Percentiles rank a stretch among this genome's conserved stretches.
Conservation (phyloP, 2,329 filamentous ascomycete genomes). For the Bipolaris sorokiniana region DNA sequence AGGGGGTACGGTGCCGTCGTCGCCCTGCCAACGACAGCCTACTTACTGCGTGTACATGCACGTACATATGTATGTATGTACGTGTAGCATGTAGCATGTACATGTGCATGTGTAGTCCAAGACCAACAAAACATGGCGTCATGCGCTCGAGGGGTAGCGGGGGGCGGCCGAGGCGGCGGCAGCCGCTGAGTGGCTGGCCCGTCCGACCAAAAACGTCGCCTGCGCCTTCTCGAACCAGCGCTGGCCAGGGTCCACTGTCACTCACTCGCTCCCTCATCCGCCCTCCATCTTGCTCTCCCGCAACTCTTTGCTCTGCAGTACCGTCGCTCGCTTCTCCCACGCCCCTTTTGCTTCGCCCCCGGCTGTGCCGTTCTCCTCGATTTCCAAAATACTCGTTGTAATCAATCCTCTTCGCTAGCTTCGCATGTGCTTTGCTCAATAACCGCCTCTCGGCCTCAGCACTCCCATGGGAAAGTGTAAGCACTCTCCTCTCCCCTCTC, state of each 20-base stretch:
- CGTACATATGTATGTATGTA: not conserved
- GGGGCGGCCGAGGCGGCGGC: not conserved
- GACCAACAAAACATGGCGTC: slow-evolving; percentile 6
- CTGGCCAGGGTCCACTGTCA: slow-evolving; percentile 19
- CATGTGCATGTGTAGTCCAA: not conserved
- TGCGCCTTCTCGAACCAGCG: slow-evolving; percentile 22
- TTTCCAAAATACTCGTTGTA: slow-evolving; percentile 7
- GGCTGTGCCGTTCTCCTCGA: slow-evolving; percentile 13
- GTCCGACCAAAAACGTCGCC: slow-evolving; percentile 9
- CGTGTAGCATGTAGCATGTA: no score
- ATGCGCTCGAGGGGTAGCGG: not conserved
- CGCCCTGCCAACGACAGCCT: not conserved
- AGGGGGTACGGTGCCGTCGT: not conserved
- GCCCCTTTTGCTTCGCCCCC: slow-evolving; percentile 6
- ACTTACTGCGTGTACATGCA: not conserved
- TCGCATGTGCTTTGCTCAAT: slow-evolving; percentile 36
- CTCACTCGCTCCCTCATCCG: slow-evolving; percentile 14
- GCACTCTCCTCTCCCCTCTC: slow-evolving; percentile 24
- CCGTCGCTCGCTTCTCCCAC: slow-evolving; percentile 37
- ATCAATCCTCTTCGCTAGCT: slow-evolving; percentile 12
- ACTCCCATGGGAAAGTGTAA: slow-evolving; percentile 53
- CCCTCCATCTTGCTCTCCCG: not conserved
- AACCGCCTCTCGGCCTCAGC: slow-evolving; percentile 25
- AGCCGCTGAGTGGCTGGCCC: slow-evolving; percentile 4
- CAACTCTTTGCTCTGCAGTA: slow-evolving; percentile 5